A percentile compares a stretch with the other conserved stretches of the same genome.
Evolutionary conservation across 2,329 filamentous ascomycete species (phyloP).

Genomic region (Phoma sp.): DNA sequence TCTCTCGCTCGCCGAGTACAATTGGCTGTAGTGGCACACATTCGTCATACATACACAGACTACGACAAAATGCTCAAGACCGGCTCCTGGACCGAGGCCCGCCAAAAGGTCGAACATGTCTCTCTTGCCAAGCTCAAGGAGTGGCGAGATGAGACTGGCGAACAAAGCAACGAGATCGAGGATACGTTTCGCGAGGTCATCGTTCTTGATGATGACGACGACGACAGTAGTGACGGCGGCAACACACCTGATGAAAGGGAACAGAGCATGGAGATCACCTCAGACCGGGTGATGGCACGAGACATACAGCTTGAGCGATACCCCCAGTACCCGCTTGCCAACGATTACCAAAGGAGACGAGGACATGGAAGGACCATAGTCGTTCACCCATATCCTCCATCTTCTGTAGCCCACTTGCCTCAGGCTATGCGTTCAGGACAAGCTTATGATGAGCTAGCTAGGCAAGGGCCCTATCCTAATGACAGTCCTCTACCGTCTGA

Average conservation of each 20-base stretch:
- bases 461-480: constrained; percentile 12
- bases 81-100: constrained; percentile 61
- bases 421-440: constrained; percentile 15
- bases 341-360: constrained; percentile 23
- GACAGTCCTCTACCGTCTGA: constrained; percentile 18
- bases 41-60: constrained; percentile 66
- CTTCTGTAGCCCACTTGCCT: constrained; percentile 9
- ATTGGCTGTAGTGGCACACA: constrained; percentile 66
- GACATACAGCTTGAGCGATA: constrained; percentile 37
- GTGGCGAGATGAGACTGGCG: constrained; percentile 64
- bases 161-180: constrained; percentile 61
- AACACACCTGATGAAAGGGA: constrained; percentile 35
- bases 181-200: constrained; percentile 69
- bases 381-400: constrained; percentile 22
- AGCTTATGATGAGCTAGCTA: constrained; percentile 10
- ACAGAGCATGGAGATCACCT: constrained; percentile 42
- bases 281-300: constrained; percentile 39
- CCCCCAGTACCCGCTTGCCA: constrained; percentile 20
- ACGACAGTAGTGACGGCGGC: constrained; percentile 48
- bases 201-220: constrained; percentile 66
- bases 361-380: constrained; percentile 33
- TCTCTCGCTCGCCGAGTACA: constrained; percentile 64
- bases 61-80: constrained; percentile 64
- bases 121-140: constrained; percentile 64
- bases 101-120: constrained; percentile 60